phyloP scores from a whole-genome alignment of 805 yeast species.

The Candida qinlingensis region DNA sequence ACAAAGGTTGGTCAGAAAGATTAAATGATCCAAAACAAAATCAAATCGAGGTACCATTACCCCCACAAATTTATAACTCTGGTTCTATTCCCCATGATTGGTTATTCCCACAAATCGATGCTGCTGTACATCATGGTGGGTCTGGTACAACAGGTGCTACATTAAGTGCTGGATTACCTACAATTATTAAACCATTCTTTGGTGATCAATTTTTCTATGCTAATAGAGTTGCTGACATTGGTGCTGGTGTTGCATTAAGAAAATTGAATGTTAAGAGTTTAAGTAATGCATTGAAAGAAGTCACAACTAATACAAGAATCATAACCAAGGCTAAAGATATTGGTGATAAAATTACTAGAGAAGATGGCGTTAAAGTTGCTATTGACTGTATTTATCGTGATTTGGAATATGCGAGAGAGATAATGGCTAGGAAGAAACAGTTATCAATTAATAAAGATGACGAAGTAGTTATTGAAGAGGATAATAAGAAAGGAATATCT shows the following conservation, averaged over 20 bases:
- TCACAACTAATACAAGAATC: conserved; percentile 59
- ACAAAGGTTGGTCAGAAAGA: conserved; percentile 94
- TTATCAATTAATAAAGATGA: conserved; percentile 8
- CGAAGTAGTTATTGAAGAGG: conserved; percentile 4
- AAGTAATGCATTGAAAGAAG: conserved; percentile 63
- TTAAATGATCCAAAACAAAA: conserved; percentile 30
- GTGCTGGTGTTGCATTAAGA: conserved; percentile 70
- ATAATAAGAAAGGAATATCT: neutral
- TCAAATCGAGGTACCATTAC: conserved; percentile 42
- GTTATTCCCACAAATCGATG: conserved; percentile 85
- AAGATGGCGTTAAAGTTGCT: conserved; percentile 77
- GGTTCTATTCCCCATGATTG: conserved; percentile 89
- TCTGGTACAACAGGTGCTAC: conserved; percentile 96
- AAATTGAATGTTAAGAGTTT: conserved; percentile 61
- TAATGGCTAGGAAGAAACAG: conserved; percentile 43
- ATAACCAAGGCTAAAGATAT: conserved; percentile 60
- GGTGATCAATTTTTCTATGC: conserved; percentile 97
- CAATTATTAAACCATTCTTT: conserved; percentile 88
- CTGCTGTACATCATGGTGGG: conserved; percentile 97
- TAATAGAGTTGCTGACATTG: conserved; percentile 78
- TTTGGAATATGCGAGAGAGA: conserved; percentile 65
- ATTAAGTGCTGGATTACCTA: conserved; percentile 79
- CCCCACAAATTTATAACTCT: conserved; percentile 60
- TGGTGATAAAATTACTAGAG: conserved; percentile 61
- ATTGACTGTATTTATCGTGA: conserved; percentile 74